Evolutionary conservation across 306 rosid genomes (phyloP).

Genomic region (Sphenostylis stenocarpa): DNA sequence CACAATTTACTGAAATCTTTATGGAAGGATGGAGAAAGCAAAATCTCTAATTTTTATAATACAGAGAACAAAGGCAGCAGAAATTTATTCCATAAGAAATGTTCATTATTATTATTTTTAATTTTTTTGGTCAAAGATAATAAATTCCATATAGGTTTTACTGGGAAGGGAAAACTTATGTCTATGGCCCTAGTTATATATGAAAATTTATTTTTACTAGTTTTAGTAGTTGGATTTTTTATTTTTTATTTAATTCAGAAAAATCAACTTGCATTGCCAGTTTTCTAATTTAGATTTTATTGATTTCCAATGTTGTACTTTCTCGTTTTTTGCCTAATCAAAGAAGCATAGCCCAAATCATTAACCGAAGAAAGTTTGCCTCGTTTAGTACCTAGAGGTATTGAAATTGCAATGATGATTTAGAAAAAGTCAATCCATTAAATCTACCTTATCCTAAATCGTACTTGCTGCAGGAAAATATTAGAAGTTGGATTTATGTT

Average conservation of each 20-base stretch:
- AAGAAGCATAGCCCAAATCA: background rate
- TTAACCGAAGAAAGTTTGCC: constrained; percentile 12
- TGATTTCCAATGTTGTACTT: constrained; percentile 4
- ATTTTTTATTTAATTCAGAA: too few relatives aligned
- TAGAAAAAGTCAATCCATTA: background rate
- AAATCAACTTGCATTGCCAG: background rate
- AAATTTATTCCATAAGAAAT: constrained; percentile 10
- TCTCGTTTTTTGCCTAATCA: background rate
- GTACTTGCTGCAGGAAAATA: background rate
- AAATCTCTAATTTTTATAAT: background rate
- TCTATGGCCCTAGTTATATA: background rate
- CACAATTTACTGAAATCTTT: constrained; percentile 8
- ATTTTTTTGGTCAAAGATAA: background rate
- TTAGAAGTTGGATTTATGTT: background rate
- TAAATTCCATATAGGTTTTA: background rate
- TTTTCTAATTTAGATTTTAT: background rate
- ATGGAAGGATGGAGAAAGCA: background rate
- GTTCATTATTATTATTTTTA: background rate
- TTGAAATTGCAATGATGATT: background rate
- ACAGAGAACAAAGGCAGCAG: background rate
- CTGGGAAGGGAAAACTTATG: background rate
- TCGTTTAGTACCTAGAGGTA: constrained; percentile 5
- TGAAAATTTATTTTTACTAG: background rate
- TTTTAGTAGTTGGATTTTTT: constrained; percentile 1
- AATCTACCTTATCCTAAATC: background rate